phyloP scores from a whole-genome alignment of 2,329 filamentous ascomycete genomes.

The Verticillium klebahnii region DNA sequence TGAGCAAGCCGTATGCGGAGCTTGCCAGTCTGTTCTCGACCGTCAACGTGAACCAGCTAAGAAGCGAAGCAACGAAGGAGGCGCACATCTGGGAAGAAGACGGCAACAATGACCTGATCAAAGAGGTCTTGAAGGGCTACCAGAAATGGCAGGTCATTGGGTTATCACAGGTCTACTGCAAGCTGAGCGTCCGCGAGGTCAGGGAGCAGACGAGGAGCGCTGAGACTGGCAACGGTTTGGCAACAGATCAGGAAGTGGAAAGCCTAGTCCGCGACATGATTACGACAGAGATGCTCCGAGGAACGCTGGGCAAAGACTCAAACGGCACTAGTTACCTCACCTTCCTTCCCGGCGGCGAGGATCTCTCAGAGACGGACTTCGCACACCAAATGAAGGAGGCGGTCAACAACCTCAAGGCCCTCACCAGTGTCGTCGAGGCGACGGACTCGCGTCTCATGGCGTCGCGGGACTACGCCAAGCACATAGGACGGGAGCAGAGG shows the following conservation, averaged over 20 bases:
- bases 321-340: constrained; percentile 43
- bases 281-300: constrained; percentile 45
- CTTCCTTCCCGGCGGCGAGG: constrained; percentile 39
- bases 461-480: constrained; percentile 52
- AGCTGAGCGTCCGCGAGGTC: constrained; percentile 51
- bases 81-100: constrained; percentile 61
- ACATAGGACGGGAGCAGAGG: constrained; percentile 40
- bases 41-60: constrained; percentile 49
- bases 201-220: constrained; percentile 47
- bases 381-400: constrained; percentile 38
- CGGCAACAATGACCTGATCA: constrained; percentile 66
- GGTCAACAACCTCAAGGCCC: constrained; percentile 34
- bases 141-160: constrained; percentile 71
- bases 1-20: constrained; percentile 66
- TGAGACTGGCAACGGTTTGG: constrained; percentile 42
- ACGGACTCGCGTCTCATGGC: constrained; percentile 49
- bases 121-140: constrained; percentile 65
- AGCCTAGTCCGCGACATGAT: constrained; percentile 52
- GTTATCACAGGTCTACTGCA: constrained; percentile 66
- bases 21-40: constrained; percentile 66
- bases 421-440: constrained; percentile 44
- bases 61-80: constrained; percentile 58
- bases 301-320: constrained; percentile 29
- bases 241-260: constrained; percentile 37
- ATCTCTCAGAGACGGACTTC: constrained; percentile 47